These are phyloP conservation scores for Pythium rhizo-oryzae DNA, from an alignment of 352 stramenopile species.

Conservation along the genomic window DNA sequence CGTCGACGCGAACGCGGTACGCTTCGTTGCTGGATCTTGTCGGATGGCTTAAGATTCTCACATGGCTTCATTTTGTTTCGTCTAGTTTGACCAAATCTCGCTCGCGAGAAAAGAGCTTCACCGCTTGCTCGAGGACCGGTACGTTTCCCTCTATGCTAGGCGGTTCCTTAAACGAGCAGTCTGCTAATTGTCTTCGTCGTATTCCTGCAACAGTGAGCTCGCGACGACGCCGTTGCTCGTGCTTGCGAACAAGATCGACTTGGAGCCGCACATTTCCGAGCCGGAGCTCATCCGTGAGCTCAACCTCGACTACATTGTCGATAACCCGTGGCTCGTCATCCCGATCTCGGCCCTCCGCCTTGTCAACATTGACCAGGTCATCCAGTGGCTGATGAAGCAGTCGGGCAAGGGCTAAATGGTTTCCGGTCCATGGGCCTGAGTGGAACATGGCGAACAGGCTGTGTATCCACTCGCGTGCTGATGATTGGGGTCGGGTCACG, in stretches of 20 bases:
- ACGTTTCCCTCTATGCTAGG: conserved; percentile 28
- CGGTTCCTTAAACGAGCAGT: neutral
- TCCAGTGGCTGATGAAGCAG: conserved; percentile 97
- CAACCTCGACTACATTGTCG: conserved; percentile 98
- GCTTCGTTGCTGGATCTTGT: neutral
- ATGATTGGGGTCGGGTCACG: neutral
- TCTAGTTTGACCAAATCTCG: conserved; percentile 92
- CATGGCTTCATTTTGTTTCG: conserved; percentile 12
- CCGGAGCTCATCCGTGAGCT: conserved; percentile 93
- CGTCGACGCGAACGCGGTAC: conserved; percentile 95
- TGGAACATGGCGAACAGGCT: neutral
- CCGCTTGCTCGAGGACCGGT: conserved; percentile 94
- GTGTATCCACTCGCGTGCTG: neutral
- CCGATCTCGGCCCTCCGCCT: conserved; percentile 96
- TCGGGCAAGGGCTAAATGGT: conserved; percentile 89
- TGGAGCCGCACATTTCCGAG: conserved; percentile 93
- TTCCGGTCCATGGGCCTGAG: neutral
- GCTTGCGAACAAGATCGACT: conserved; percentile 99
- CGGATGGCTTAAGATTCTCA: conserved; percentile 5
- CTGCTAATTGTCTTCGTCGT: neutral
- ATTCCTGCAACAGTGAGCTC: conserved; percentile 63
- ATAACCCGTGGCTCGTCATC: conserved; percentile 99
- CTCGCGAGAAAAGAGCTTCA: conserved; percentile 95
- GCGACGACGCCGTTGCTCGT: conserved; percentile 95
- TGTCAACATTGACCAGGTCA: conserved; percentile 98